A percentile compares a stretch with the other conserved stretches of the same genome.
These are phyloP conservation scores for Gyrodon lividus DNA, from an alignment of 768 basidiomycete genomes.

Conservation along the genomic window DNA sequence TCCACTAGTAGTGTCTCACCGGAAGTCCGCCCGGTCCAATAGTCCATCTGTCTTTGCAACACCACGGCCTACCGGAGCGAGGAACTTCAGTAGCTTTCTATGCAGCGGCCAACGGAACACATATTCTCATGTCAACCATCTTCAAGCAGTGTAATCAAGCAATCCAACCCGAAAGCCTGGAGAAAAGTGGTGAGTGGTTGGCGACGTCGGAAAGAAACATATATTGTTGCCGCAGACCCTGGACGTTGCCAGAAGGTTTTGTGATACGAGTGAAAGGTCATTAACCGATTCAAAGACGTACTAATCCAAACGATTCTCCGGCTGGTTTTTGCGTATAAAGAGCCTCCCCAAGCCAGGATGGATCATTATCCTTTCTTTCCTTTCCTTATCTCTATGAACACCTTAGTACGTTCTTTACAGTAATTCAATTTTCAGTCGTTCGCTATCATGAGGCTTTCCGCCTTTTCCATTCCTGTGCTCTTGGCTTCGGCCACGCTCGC, in stretches of 20 bases:
- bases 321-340: slow-evolving; percentile 4
- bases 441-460: slow-evolving; percentile 17
- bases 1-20: too few species aligned
- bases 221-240: neutral
- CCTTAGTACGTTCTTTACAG: slow-evolving; percentile 1
- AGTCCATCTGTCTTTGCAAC: too few species aligned
- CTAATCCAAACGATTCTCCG: neutral
- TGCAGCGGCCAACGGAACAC: too few species aligned
- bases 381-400: neutral
- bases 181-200: too few species aligned
- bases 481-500: slow-evolving; percentile 15
- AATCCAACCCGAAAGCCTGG: too few species aligned
- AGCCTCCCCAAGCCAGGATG: neutral
- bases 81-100: too few species aligned
- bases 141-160: too few species aligned
- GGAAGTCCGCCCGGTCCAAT: too few species aligned
- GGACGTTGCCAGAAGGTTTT: neutral
- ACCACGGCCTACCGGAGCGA: too few species aligned
- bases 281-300: slow-evolving; percentile 7
- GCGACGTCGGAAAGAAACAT: neutral
- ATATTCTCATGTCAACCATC: too few species aligned
- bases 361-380: neutral
- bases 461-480: slow-evolving; percentile 19
- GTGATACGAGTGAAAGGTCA: slow-evolving; percentile 4
- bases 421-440: neutral